A percentile compares a stretch with the other conserved stretches of the same genome.
phyloP scores from a whole-genome alignment of 768 basidiomycete species.

The Suillus weaverae region DNA sequence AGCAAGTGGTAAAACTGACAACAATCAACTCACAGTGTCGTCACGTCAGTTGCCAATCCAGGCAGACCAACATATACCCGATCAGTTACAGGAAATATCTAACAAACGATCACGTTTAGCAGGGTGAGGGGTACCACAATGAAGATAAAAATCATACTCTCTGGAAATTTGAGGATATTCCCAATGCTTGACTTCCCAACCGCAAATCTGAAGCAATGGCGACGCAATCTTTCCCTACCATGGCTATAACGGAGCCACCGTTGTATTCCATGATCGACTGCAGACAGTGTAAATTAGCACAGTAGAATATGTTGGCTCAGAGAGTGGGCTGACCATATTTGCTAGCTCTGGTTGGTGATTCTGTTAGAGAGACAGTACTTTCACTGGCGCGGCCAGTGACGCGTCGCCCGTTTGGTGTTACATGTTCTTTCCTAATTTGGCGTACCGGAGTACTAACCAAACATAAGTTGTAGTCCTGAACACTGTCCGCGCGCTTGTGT shows the following conservation, averaged over 20 bases:
- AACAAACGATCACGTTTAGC: conserved; percentile 13
- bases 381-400: conserved; percentile 5
- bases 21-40: conserved; percentile 67
- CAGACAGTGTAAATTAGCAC: not conserved
- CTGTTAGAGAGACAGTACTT: not conserved
- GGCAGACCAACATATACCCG: conserved; percentile 89
- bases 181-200: conserved; percentile 83
- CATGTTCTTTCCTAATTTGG: conserved; percentile 1
- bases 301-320: not conserved
- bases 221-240: conserved; percentile 98
- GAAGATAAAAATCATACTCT: conserved; percentile 55
- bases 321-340: not conserved
- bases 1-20: conserved; percentile 1
- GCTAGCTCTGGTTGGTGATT: not conserved
- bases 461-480: too few species aligned
- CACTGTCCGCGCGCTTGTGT: too few species aligned
- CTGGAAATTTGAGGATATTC: conserved; percentile 90
- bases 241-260: conserved; percentile 98
- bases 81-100: conserved; percentile 96
- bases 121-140: conserved; percentile 8
- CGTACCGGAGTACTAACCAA: not conserved
- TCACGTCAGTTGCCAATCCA: conserved; percentile 91
- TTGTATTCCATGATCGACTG: conserved; percentile 92
- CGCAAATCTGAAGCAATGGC: conserved; percentile 96
- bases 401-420: conserved; percentile 6